These are phyloP conservation scores for Neurospora sp. DNA, from an alignment of 495 filamentous ascomycete species.

Conservation along the genomic window DNA sequence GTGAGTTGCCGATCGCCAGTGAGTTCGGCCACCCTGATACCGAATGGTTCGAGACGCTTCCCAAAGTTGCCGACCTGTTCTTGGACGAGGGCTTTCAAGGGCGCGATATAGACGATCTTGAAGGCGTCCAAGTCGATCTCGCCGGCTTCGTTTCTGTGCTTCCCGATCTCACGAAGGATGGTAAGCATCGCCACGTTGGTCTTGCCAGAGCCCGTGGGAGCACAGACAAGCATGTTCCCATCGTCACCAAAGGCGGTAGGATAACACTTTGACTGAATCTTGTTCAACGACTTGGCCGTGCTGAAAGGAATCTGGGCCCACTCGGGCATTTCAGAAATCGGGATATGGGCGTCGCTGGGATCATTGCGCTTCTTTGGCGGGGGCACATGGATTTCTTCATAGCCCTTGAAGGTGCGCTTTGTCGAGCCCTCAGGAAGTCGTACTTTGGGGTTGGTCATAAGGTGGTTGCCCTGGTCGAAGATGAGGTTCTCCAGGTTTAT, in stretches of 20 bases:
- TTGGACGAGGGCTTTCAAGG: slow-evolving; percentile 88
- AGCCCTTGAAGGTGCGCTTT: slow-evolving; percentile 91
- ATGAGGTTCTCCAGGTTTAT: slow-evolving; percentile 94
- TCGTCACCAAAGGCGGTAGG: slow-evolving; percentile 88
- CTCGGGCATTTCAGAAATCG: slow-evolving; percentile 78
- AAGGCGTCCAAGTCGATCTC: slow-evolving; percentile 92
- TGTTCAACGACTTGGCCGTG: slow-evolving; percentile 67
- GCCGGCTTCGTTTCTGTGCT: slow-evolving; percentile 80
- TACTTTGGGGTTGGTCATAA: slow-evolving; percentile 96
- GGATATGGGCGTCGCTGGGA: slow-evolving; percentile 68
- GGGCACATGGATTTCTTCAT: slow-evolving; percentile 96
- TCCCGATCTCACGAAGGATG: slow-evolving; percentile 92
- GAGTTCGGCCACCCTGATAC: slow-evolving; percentile 84
- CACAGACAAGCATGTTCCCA: slow-evolving; percentile 95
- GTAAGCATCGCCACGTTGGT: slow-evolving; percentile 98
- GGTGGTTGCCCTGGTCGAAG: slow-evolving; percentile 95
- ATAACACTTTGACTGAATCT: slow-evolving; percentile 88
- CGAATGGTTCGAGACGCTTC: slow-evolving; percentile 78
- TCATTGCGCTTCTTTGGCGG: slow-evolving; percentile 76
- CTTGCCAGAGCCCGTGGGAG: slow-evolving; percentile 94
- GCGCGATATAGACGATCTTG: slow-evolving; percentile 94
- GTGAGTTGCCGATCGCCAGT: slow-evolving; percentile 97
- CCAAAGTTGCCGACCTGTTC: slow-evolving; percentile 98
- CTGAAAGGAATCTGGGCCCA: slow-evolving; percentile 87
- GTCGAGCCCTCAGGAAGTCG: slow-evolving; percentile 92